phyloP scores from a whole-genome alignment of 139 green algal species.

The Spirogloea muscicola region DNA sequence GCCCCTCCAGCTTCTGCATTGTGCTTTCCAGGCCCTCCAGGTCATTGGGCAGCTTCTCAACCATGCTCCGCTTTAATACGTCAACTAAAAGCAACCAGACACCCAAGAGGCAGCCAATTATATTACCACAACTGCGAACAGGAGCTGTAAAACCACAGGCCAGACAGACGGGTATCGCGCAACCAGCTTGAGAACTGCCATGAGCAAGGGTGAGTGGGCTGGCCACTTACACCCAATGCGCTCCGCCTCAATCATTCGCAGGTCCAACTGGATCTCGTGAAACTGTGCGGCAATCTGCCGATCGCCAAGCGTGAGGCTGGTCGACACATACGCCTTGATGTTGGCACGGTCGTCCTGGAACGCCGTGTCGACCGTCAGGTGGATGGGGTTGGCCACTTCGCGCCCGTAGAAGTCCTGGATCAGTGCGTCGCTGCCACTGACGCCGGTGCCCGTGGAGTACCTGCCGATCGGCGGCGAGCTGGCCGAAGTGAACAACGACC shows the following conservation, averaged over 20 bases:
- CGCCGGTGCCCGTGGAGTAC: slow-evolving; percentile 76
- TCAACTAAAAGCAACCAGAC: slow-evolving; percentile 61
- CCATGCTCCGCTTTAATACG: slow-evolving; percentile 54
- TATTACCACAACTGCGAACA: no score
- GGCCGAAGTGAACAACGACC: not conserved
- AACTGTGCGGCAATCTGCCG: slow-evolving; percentile 80
- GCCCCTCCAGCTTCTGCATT: slow-evolving; percentile 60
- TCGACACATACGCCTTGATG: slow-evolving; percentile 66
- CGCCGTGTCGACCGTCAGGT: slow-evolving; percentile 79
- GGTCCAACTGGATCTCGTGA: slow-evolving; percentile 74
- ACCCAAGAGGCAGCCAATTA: no score
- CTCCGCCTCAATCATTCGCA: slow-evolving; percentile 73
- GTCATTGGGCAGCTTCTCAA: slow-evolving; percentile 57
- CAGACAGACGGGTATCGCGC: no score
- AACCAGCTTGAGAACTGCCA: no score
- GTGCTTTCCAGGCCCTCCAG: slow-evolving; percentile 65
- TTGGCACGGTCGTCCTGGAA: slow-evolving; percentile 15
- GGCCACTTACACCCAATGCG: slow-evolving; percentile 55
- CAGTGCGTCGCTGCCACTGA: slow-evolving; percentile 79
- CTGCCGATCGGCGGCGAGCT: slow-evolving; percentile 47
- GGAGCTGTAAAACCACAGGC: no score
- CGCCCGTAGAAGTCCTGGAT: slow-evolving; percentile 87
- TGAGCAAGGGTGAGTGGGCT: no score
- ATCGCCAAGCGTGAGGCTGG: slow-evolving; percentile 57
- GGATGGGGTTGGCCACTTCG: slow-evolving; percentile 56